Conservation (phyloP, 2,329 filamentous ascomycete genomes). For the Sporothrix phasma region DNA sequence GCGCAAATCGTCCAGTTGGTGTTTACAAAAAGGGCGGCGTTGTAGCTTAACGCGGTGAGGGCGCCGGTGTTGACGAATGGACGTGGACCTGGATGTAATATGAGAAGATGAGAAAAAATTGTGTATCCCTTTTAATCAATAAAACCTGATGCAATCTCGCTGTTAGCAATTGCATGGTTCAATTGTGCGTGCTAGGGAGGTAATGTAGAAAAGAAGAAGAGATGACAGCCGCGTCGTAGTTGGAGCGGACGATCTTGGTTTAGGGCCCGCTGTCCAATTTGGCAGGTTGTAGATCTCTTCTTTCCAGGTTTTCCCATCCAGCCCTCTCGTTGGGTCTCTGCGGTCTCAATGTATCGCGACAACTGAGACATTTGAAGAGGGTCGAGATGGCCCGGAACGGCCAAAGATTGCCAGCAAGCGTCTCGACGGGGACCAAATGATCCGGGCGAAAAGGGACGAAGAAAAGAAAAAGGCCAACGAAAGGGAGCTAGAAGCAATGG, state of each 20-base stretch:
- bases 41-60: background rate
- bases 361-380: background rate
- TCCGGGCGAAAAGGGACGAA: background rate
- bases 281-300: slow-evolving; percentile 1
- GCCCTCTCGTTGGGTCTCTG: background rate
- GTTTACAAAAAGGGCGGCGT: background rate
- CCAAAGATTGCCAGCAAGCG: background rate
- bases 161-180: background rate
- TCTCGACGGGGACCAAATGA: background rate
- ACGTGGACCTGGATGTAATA: background rate
- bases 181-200: background rate
- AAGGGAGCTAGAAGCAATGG: background rate
- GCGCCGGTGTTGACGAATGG: background rate
- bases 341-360: background rate
- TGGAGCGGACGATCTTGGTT: background rate
- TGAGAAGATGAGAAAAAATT: background rate
- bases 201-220: background rate
- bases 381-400: background rate
- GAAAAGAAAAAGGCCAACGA: no score
- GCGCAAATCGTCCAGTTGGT: background rate
- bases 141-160: background rate
- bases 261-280: background rate
- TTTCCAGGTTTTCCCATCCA: no score
- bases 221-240: background rate
- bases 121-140: background rate